Percentiles rank a stretch among this genome's conserved stretches.
Evolutionary conservation across 768 basidiomycete genomes (phyloP).

Genomic region (Podaxis sp.): DNA sequence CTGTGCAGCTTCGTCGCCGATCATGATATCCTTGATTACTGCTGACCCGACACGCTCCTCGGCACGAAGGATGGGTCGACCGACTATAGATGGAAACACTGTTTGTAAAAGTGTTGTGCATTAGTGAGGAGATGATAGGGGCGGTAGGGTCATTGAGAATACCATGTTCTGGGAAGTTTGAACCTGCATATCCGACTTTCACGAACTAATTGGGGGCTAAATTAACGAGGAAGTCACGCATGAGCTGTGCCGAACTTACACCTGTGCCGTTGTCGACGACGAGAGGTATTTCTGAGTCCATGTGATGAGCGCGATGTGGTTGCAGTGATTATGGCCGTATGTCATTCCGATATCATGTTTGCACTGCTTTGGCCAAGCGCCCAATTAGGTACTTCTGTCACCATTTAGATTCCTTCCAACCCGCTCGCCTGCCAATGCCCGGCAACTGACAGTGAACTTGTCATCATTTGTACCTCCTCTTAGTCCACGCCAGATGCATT

Average conservation of each 20-base stretch:
- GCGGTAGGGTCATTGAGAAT: conserved; percentile 20
- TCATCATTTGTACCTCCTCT: no score
- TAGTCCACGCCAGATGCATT: no score
- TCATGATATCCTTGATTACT: conserved; percentile 95
- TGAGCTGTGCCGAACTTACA: conserved; percentile 44
- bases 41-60: conserved; percentile 90
- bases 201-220: conserved; percentile 60
- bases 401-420: neutral
- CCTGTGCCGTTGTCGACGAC: conserved; percentile 92
- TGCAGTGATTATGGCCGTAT: neutral
- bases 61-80: conserved; percentile 94
- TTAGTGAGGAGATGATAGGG: neutral
- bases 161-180: conserved; percentile 96
- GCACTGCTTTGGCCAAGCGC: neutral
- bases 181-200: conserved; percentile 88
- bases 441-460: neutral
- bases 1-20: conserved; percentile 95
- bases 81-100: conserved; percentile 98
- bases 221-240: conserved; percentile 8
- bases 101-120: conserved; percentile 6
- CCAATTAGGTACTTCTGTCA: neutral
- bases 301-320: conserved; percentile 17
- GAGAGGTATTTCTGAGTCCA: conserved; percentile 55
- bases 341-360: conserved; percentile 12
- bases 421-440: neutral